Evolutionary conservation across 1,284 basidiomycete genomes (phyloP).

Genomic region (Chiua sp.): DNA sequence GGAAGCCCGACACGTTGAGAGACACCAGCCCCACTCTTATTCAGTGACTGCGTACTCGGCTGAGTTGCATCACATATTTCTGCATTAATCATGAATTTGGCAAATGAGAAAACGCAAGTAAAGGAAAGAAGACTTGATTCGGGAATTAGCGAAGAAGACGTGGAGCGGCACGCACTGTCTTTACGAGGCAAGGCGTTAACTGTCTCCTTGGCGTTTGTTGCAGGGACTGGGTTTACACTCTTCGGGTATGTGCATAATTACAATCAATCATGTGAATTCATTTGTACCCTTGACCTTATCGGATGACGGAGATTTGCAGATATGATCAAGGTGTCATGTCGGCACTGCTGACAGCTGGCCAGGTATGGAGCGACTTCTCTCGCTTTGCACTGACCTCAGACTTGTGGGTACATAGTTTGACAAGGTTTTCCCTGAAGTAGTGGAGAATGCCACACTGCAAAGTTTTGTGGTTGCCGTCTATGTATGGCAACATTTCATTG

Average conservation of each 20-base stretch:
- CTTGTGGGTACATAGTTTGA: slow-evolving; percentile 31
- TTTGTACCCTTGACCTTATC: slow-evolving; percentile 6
- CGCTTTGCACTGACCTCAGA: slow-evolving; percentile 8
- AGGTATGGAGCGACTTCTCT: slow-evolving; percentile 20
- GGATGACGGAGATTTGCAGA: slow-evolving; percentile 10
- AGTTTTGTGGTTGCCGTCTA: slow-evolving; percentile 39
- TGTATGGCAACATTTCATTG: slow-evolving; percentile 14
- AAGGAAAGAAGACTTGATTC: not conserved
- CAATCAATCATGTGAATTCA: not conserved
- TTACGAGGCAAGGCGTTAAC: slow-evolving; percentile 33
- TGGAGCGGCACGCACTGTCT: slow-evolving; percentile 22
- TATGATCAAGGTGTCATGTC: slow-evolving; percentile 43
- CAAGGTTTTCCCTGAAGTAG: slow-evolving; percentile 33
- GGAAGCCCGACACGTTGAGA: not conserved
- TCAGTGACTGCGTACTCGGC: not conserved
- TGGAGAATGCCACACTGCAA: slow-evolving; percentile 37
- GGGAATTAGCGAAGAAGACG: slow-evolving; percentile 21
- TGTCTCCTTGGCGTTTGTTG: slow-evolving; percentile 31
- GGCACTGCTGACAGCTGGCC: slow-evolving; percentile 33
- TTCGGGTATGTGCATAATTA: slow-evolving; percentile 31
- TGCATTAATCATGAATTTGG: slow-evolving; percentile 4
- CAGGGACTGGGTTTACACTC: slow-evolving; percentile 37
- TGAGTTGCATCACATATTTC: slow-evolving; percentile 12
- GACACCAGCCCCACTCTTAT: not conserved
- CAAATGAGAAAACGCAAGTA: slow-evolving; percentile 16